Conservation (phyloP, 768 basidiomycete genomes). For the Amylocystis lapponica region DNA sequence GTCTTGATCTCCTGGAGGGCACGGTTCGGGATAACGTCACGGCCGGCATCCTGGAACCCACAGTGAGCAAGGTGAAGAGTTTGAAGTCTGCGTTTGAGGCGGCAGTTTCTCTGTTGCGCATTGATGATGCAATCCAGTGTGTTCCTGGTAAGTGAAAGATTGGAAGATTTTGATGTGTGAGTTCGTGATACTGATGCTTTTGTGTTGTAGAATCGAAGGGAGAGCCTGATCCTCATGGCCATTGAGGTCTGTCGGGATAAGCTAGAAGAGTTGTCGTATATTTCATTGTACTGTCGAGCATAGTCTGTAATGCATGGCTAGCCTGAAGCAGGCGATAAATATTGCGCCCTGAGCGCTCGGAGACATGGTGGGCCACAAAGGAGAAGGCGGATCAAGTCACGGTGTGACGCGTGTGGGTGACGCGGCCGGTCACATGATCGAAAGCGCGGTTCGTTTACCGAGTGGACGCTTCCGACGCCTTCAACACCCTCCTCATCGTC, state of each 20-base stretch:
- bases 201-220: conserved; percentile 54
- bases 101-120: conserved; percentile 88
- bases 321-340: too few species aligned
- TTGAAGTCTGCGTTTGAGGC: conserved; percentile 97
- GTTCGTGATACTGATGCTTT: conserved; percentile 2
- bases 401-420: background rate
- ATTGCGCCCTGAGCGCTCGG: too few species aligned
- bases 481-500: background rate
- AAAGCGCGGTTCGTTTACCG: conserved; percentile 16
- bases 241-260: conserved; percentile 41
- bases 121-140: conserved; percentile 94
- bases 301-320: too few species aligned
- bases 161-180: background rate
- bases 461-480: conserved; percentile 1
- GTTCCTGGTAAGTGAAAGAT: conserved; percentile 58
- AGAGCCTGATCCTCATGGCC: conserved; percentile 72
- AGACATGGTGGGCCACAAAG: too few species aligned
- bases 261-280: too few species aligned
- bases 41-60: conserved; percentile 93
- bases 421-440: conserved; percentile 14
- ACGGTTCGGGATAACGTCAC: conserved; percentile 92
- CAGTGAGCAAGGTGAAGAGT: conserved; percentile 94
- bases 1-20: conserved; percentile 90
- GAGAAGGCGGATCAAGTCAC: conserved; percentile 3
- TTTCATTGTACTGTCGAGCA: too few species aligned